Conservation (phyloP, 257 asterid species). For the Rehmannia glutinosa region DNA sequence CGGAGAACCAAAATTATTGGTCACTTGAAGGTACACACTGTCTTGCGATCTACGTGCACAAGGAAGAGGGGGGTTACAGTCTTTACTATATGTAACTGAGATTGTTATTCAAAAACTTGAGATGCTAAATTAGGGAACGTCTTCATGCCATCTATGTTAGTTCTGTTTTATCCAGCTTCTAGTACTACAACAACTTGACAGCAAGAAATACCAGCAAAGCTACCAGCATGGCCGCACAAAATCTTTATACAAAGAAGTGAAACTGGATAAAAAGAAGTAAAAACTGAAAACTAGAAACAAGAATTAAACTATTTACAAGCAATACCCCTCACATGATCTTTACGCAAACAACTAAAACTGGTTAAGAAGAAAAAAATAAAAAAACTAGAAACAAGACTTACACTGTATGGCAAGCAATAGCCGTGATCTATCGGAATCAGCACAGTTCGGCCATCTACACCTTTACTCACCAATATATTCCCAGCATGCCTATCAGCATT, state of each 20-base stretch:
- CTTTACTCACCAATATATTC: constrained; percentile 52
- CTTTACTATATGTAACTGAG: too few species aligned
- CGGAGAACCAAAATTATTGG: neutral
- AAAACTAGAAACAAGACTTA: constrained; percentile 29
- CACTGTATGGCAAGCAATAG: constrained; percentile 70
- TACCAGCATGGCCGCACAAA: neutral
- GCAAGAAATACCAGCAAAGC: neutral
- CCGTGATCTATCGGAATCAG: constrained; percentile 77
- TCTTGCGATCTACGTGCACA: too few species aligned
- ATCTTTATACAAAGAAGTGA: too few species aligned
- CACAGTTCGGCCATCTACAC: constrained; percentile 42
- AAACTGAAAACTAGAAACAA: neutral
- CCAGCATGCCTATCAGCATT: too few species aligned
- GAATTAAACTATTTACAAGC: constrained; percentile 33
- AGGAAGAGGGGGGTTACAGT: too few species aligned
- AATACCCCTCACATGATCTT: constrained; percentile 38
- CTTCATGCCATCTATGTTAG: neutral
- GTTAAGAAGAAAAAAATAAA: neutral
- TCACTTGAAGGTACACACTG: neutral
- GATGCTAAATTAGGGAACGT: too few species aligned
- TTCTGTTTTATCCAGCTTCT: neutral
- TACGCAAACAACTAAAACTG: neutral
- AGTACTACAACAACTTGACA: neutral
- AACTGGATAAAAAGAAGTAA: neutral
- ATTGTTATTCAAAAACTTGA: too few species aligned